These are phyloP conservation scores for Aphanomyces astaci DNA, from an alignment of 352 stramenopile genomes.

Conservation along the genomic window DNA sequence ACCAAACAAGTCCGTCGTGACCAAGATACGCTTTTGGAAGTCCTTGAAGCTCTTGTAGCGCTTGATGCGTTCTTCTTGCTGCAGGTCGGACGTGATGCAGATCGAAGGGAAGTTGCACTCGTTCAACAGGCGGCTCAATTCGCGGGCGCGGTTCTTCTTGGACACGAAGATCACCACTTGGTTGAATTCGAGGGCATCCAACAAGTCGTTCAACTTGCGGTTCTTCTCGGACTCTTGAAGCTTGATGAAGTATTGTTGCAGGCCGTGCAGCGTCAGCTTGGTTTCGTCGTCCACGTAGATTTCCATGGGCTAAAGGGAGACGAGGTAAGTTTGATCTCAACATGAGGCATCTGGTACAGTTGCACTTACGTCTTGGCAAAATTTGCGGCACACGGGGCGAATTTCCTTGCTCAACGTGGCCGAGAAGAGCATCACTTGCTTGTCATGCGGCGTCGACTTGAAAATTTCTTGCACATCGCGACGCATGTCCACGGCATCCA, in stretches of 20 bases:
- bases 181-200: conserved; percentile 99
- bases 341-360: conserved; percentile 11
- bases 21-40: conserved; percentile 99
- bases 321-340: background rate
- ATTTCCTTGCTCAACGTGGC: conserved; percentile 99
- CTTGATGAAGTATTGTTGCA: conserved; percentile 99
- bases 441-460: conserved; percentile 97
- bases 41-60: conserved; percentile 99
- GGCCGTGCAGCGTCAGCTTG: conserved; percentile 99
- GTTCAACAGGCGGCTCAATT: conserved; percentile 97
- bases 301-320: conserved; percentile 88
- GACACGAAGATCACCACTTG: conserved; percentile 99
- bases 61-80: conserved; percentile 96
- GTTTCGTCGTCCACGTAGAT: conserved; percentile 99
- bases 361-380: conserved; percentile 95
- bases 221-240: conserved; percentile 99
- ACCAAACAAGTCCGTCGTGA: conserved; percentile 99
- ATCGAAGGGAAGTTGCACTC: conserved; percentile 99
- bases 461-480: conserved; percentile 99
- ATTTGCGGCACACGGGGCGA: conserved; percentile 98
- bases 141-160: conserved; percentile 94
- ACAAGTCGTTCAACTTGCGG: conserved; percentile 98
- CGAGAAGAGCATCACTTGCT: conserved; percentile 99
- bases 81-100: conserved; percentile 97
- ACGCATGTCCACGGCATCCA: conserved; percentile 99